Evolutionary conservation across 202 grass and related monocot genomes (phyloP).

Genomic region (Cymbopogon flexuosus): DNA sequence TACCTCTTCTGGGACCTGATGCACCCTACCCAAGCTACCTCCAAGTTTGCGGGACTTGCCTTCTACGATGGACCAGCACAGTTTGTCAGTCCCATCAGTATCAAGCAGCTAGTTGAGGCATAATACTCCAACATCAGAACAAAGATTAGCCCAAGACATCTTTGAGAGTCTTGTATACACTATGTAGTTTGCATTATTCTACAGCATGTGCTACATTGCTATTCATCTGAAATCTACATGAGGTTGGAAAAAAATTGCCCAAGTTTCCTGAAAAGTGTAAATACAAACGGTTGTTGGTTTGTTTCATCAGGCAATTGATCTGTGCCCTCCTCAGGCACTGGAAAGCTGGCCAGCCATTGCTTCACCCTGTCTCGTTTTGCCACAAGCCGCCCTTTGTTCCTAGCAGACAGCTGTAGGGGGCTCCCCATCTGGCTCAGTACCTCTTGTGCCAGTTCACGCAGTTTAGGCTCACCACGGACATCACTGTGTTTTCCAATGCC

Average conservation of each 20-base stretch:
- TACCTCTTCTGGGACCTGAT: slow-evolving; percentile 63
- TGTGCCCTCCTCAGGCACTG: slow-evolving; percentile 6
- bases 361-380: slow-evolving; percentile 51
- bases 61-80: slow-evolving; percentile 40
- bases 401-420: slow-evolving; percentile 54
- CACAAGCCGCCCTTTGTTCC: slow-evolving; percentile 63
- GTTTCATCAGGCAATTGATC: neutral
- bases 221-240: slow-evolving; percentile 25
- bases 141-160: neutral
- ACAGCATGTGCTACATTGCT: neutral
- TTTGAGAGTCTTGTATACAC: neutral
- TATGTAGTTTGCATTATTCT: slow-evolving; percentile 12
- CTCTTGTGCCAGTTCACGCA: slow-evolving; percentile 58
- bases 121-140: slow-evolving; percentile 12
- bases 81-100: slow-evolving; percentile 53
- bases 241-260: slow-evolving; percentile 25
- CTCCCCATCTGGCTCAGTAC: slow-evolving; percentile 59
- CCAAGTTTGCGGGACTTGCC: slow-evolving; percentile 21
- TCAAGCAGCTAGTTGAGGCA: slow-evolving; percentile 44
- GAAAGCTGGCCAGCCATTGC: slow-evolving; percentile 48
- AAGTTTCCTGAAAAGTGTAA: slow-evolving; percentile 31
- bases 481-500: slow-evolving; percentile 81
- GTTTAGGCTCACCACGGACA: slow-evolving; percentile 53
- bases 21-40: slow-evolving; percentile 55
- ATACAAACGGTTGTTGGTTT: slow-evolving; percentile 12